Evolutionary conservation across 2,329 filamentous ascomycete genomes (phyloP), one percentile per base, ranked within the genome.

Genomic region (Tolypocladium cylindrosporum): DNA sequence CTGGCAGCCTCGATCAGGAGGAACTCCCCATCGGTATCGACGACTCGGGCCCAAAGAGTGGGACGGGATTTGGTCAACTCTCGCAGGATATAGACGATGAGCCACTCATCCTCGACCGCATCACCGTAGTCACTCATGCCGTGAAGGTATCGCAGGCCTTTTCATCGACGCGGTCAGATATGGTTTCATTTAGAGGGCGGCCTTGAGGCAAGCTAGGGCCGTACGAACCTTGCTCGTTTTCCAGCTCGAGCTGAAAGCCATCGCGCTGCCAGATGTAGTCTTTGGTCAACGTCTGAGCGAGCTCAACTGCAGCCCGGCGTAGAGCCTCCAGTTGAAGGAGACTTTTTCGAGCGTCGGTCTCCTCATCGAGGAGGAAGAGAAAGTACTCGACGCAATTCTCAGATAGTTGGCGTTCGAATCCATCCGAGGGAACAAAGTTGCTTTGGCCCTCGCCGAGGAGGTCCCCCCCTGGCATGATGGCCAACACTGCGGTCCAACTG

Each of bases 241-340:
- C 87, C 66, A 78, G 78, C 21, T 88, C 82, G 7, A 96, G 74
- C n/a, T 79, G 80, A 62, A 99, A 92, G 0, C 79, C 75, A 56
- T 96, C 91, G 14, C 91, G 84, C 70, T 99, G 94, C 94, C 94
- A 99, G 61, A 99, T 96, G 66, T 97, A 96, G 61, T 90, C 87
- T 63, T 84, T 86, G n/a, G 93, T 79, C 9, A 91, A 74, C 3
- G 79, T 76, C 50, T 83, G 84, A 5, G 74, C 71, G n/a, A 94
- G 72, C 36, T 84, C 78, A 2, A 80, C 74, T 0, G 89, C 86
- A 1, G 84, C 80, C 70, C 85, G 90, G 56, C 91, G 85, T 11
- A 96, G 79, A 24, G 80, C 75, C 58, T 90, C 87, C n/a, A 97
- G 79, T 24, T 81, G 80, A 31, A 83, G 73, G 13, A 89, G 77